Conservation (phyloP, 169 alveolate genomes). For the Plasmodium relictum region DNA sequence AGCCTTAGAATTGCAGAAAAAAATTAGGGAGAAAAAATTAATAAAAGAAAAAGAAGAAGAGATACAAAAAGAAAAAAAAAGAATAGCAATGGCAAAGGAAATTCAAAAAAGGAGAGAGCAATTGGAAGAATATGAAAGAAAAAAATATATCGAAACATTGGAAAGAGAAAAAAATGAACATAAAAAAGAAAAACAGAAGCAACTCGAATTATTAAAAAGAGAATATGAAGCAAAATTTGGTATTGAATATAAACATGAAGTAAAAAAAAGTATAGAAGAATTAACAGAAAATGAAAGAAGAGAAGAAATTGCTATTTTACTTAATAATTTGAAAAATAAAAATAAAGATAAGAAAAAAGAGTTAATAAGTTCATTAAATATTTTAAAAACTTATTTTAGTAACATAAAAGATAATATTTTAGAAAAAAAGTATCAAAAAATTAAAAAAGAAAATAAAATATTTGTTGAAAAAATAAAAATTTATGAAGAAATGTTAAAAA, state of each 20-base stretch:
- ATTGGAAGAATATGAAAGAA: slow-evolving; percentile 73
- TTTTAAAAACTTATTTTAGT: slow-evolving; percentile 47
- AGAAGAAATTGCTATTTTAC: slow-evolving; percentile 74
- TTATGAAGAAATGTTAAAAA: slow-evolving; percentile 61
- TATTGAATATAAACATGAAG: slow-evolving; percentile 44
- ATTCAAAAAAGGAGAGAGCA: slow-evolving; percentile 74
- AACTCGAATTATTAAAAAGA: slow-evolving; percentile 50
- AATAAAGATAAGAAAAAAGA: slow-evolving; percentile 59
- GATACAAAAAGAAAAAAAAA: slow-evolving; percentile 53
- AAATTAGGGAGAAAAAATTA: slow-evolving; percentile 68
- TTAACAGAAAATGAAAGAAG: slow-evolving; percentile 71
- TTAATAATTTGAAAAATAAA: slow-evolving; percentile 69
- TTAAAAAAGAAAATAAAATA: slow-evolving; percentile 67
- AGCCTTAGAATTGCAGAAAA: slow-evolving; percentile 71
- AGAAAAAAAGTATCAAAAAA: slow-evolving; percentile 70
- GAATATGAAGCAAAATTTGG: slow-evolving; percentile 78
- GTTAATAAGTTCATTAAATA: slow-evolving; percentile 34
- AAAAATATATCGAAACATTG: slow-evolving; percentile 34
- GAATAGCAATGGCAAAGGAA: slow-evolving; percentile 76
- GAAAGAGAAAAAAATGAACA: slow-evolving; percentile 73
- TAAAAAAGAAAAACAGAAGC: slow-evolving; percentile 77
- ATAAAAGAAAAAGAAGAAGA: slow-evolving; percentile 75
- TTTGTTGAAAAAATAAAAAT: slow-evolving; percentile 64
- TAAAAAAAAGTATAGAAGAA: slow-evolving; percentile 48
- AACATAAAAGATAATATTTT: slow-evolving; percentile 60